phyloP scores from a whole-genome alignment of 129 eudicot genomes.

The Centrapalus pauciflorus region DNA sequence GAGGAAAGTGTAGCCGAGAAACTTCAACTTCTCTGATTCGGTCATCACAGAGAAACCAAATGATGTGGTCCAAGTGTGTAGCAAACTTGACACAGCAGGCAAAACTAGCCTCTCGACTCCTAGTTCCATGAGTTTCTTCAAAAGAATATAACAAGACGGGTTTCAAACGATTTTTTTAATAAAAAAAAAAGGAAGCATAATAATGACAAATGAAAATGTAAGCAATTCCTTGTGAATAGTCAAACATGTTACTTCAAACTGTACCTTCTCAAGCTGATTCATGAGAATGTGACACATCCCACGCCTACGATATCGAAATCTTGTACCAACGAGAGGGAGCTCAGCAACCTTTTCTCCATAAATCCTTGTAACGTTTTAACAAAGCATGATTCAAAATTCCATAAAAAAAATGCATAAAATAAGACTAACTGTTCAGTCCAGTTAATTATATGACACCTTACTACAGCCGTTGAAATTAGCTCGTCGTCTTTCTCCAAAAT shows the following conservation, averaged over 20 bases:
- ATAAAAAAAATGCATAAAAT: constrained; percentile 3
- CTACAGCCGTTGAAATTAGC: constrained; percentile 48
- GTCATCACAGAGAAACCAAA: constrained; percentile 60
- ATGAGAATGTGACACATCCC: constrained; percentile 81
- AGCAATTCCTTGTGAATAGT: background rate
- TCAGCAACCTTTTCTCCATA: constrained; percentile 76
- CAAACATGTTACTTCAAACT: no score
- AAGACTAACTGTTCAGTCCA: background rate
- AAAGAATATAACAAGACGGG: no score
- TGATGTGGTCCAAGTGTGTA: constrained; percentile 63
- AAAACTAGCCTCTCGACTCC: constrained; percentile 72
- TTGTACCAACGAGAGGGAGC: constrained; percentile 72
- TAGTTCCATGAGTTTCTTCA: constrained; percentile 49
- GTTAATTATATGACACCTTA: constrained; percentile 39
- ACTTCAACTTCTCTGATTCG: constrained; percentile 42
- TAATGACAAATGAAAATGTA: background rate
- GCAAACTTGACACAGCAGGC: constrained; percentile 54
- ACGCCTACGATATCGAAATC: constrained; percentile 55
- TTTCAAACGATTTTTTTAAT: no score
- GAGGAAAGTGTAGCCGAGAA: constrained; percentile 50
- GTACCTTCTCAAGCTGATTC: constrained; percentile 77
- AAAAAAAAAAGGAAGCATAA: background rate
- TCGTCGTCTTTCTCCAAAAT: constrained; percentile 76
- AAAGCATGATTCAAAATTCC: background rate
- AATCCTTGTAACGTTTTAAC: constrained; percentile 36